A percentile compares a stretch with the other conserved stretches of the same genome.
Evolutionary conservation across 106 monocot species (phyloP).

Genomic region (Dendrobium officinale): DNA sequence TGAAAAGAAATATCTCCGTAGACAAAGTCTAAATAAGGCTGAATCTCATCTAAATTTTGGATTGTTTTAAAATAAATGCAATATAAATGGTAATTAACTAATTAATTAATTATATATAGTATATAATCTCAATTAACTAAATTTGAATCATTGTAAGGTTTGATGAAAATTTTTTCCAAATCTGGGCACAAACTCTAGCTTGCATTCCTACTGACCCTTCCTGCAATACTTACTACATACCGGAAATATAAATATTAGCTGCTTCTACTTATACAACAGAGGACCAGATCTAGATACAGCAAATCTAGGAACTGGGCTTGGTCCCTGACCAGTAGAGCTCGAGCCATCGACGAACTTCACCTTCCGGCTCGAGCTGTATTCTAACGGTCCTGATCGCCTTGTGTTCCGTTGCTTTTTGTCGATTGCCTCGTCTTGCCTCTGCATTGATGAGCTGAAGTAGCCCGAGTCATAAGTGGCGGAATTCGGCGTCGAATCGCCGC

Average conservation of each 20-base stretch:
- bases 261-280: constrained; percentile 53
- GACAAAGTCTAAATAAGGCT: too few relatives aligned
- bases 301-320: constrained; percentile 72
- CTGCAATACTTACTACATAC: too few relatives aligned
- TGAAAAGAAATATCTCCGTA: too few relatives aligned
- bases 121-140: too few relatives aligned
- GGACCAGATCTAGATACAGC: constrained; percentile 79
- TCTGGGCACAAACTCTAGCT: too few relatives aligned
- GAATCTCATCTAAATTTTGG: too few relatives aligned
- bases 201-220: too few relatives aligned
- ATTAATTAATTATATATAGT: too few relatives aligned
- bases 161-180: too few relatives aligned
- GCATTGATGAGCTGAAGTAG: constrained; percentile 18
- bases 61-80: too few relatives aligned
- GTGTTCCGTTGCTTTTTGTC: constrained; percentile 31
- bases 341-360: constrained; percentile 72
- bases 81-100: too few relatives aligned
- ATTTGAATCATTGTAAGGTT: too few relatives aligned
- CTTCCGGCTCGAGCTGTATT: constrained; percentile 57
- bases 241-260: neutral
- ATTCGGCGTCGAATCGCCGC: constrained; percentile 39
- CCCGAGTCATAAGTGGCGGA: constrained; percentile 24
- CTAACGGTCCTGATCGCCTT: constrained; percentile 68
- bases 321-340: constrained; percentile 45
- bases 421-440: constrained; percentile 30